These are phyloP conservation scores for Chaetoceros tenuissimus DNA, from an alignment of 108 stramenopile species.

Conservation along the genomic window DNA sequence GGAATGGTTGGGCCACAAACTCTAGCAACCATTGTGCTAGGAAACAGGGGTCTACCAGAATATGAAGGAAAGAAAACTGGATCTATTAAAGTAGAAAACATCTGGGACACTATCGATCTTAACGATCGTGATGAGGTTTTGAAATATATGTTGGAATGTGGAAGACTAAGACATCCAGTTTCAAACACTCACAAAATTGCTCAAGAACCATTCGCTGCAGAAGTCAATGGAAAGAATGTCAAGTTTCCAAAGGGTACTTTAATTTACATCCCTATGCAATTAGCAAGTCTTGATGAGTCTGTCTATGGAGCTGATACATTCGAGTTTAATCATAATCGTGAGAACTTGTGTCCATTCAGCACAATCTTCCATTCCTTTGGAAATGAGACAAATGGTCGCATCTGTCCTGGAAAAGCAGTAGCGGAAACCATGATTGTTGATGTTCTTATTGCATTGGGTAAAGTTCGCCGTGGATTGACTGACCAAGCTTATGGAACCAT, in stretches of 20 bases:
- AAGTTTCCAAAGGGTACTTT: background rate
- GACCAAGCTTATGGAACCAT: too few species aligned
- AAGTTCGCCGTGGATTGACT: background rate
- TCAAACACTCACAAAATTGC: background rate
- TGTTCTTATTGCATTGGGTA: background rate
- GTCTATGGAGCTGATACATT: background rate
- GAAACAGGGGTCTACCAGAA: background rate
- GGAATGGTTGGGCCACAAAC: background rate
- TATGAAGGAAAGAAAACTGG: background rate
- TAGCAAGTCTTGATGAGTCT: background rate
- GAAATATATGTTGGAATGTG: slow-evolving; percentile 1
- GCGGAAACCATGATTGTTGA: slow-evolving; percentile 4
- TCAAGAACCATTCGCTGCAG: background rate
- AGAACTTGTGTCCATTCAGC: slow-evolving; percentile 1
- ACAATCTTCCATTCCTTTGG: slow-evolving; percentile 2
- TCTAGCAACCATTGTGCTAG: background rate
- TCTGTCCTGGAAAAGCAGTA: slow-evolving; percentile 1
- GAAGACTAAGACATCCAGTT: slow-evolving; percentile 1
- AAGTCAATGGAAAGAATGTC: background rate
- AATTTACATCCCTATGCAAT: background rate
- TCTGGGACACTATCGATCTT: slow-evolving; percentile 1
- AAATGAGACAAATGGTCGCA: background rate
- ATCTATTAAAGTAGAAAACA: background rate
- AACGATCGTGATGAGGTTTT: slow-evolving; percentile 1
- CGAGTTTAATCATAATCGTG: background rate